Base-by-base conservation (phyloP, 1,139 yeast species). In the Yamadazyma trypodendri region DNA sequence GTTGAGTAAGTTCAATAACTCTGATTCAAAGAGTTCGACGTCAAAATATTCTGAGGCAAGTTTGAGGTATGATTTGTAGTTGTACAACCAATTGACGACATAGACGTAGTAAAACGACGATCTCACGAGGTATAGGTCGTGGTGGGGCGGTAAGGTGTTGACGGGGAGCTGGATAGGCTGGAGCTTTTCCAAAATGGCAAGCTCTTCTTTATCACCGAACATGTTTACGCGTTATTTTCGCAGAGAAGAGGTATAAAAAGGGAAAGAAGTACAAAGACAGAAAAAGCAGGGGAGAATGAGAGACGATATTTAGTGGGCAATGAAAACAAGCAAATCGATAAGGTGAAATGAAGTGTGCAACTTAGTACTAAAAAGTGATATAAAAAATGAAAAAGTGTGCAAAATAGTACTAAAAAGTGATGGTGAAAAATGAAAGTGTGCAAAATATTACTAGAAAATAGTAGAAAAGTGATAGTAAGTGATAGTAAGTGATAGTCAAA, bases 11-110 rank as follows among this genome's bases (percentile, higher is more conserved):
- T 71, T 65, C 28, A 77, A 53, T 21, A 77, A 58, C 48, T 77
- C 83, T 47, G 75, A 70, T 49, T 77, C 83, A 41, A 77, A 74
- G 34, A 76, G 61, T 38, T 75, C 80, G 12, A 69, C 70, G 53
- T 77, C 82, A 48, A 77, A 77, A 30, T 62, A 58, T 41, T 76
- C 82, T 11, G 63, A 58, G 8, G 64, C 63, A 32, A 77, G 51
- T 45, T 62, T 68, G 27, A 77, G 50, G 41, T 60, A 62, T 3
- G 74, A 75, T 36, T 77, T 64, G 48, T 65, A 67, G 32, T 67
- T 56, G 44, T 70, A 69, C 28, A 77, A 48, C 82, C 82, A 77
- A 54, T 75, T 72, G 8, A 74, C 58, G 4, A 75, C 72, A 42
- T 65, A 76, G 11, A 73, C 54, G 51, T 74, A 77, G 32, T 55